phyloP scores from a whole-genome alignment of 2,329 filamentous ascomycete genomes.

The Hypoxylon sp. region DNA sequence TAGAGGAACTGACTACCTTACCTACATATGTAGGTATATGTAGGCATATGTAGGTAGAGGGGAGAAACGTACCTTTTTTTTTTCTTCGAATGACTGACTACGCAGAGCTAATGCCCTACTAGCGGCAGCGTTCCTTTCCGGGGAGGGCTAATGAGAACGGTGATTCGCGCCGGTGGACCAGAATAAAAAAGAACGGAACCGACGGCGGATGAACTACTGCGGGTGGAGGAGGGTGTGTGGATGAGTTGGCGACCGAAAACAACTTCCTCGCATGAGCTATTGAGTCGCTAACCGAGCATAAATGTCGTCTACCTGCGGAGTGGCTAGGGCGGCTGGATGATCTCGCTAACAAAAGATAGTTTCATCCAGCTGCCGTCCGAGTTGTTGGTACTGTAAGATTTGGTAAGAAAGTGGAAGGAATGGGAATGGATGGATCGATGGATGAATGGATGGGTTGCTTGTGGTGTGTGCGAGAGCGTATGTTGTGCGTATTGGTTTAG shows the following conservation, averaged over 20 bases:
- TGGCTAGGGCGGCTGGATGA: slow-evolving; percentile 41
- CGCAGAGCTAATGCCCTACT: slow-evolving; percentile 41
- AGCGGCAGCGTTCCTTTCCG: slow-evolving; percentile 47
- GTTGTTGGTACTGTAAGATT: slow-evolving; percentile 28
- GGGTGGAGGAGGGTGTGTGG: slow-evolving; percentile 44
- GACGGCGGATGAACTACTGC: slow-evolving; percentile 51
- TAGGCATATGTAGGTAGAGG: slow-evolving; percentile 17
- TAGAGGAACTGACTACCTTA: slow-evolving; percentile 1
- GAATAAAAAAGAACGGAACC: slow-evolving; percentile 46
- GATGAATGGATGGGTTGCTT: slow-evolving; percentile 12
- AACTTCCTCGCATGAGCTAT: slow-evolving; percentile 48
- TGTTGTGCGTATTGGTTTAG: background rate
- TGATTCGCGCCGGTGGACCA: slow-evolving; percentile 49
- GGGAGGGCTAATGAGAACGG: slow-evolving; percentile 44
- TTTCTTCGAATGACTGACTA: slow-evolving; percentile 30
- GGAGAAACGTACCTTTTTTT: slow-evolving; percentile 43
- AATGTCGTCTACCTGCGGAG: slow-evolving; percentile 34
- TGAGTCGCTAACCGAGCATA: slow-evolving; percentile 48
- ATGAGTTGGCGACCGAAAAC: slow-evolving; percentile 47
- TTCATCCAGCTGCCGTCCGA: slow-evolving; percentile 28
- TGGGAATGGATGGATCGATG: slow-evolving; percentile 32
- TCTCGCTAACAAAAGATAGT: slow-evolving; percentile 38
- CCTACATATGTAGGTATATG: background rate
- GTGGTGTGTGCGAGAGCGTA: slow-evolving; percentile 1
- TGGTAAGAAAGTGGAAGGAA: slow-evolving; percentile 27